phyloP scores from a whole-genome alignment of 164 flowering plant species.

The Houttuynia cordata region DNA sequence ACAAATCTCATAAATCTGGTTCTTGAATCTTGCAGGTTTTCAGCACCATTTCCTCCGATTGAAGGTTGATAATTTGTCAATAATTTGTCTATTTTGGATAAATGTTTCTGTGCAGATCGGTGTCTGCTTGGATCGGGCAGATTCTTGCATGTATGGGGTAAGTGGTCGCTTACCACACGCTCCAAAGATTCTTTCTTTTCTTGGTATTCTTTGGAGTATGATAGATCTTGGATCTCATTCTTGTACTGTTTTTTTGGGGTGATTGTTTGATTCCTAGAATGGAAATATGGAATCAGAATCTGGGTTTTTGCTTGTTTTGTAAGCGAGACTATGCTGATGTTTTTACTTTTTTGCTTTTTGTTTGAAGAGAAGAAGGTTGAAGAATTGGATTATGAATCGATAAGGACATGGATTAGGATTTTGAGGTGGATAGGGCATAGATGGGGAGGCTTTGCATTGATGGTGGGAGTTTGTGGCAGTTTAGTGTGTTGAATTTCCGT shows the following conservation, averaged over 20 bases:
- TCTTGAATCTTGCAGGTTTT: too few species aligned
- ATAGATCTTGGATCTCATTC: neutral
- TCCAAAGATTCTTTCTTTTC: neutral
- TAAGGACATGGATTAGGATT: neutral
- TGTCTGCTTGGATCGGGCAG: neutral
- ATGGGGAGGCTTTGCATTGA: neutral
- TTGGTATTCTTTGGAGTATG: too few species aligned
- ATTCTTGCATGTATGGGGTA: neutral
- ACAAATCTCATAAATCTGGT: too few species aligned
- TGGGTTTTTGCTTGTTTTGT: neutral
- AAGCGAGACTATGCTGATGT: neutral
- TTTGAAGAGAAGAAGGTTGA: neutral
- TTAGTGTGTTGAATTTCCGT: neutral
- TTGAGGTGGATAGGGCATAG: neutral
- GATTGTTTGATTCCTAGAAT: neutral
- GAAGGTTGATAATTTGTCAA: too few species aligned
- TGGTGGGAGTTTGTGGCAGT: neutral
- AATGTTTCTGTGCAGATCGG: neutral
- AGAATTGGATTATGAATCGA: neutral
- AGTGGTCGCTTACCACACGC: neutral
- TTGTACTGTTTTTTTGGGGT: neutral
- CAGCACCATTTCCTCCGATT: too few species aligned
- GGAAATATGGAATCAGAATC: neutral
- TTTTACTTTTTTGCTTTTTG: neutral
- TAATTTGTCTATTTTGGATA: too few species aligned